These are phyloP conservation scores for Vitis amurensis DNA, from an alignment of 164 flowering plant species.

Conservation along the genomic window DNA sequence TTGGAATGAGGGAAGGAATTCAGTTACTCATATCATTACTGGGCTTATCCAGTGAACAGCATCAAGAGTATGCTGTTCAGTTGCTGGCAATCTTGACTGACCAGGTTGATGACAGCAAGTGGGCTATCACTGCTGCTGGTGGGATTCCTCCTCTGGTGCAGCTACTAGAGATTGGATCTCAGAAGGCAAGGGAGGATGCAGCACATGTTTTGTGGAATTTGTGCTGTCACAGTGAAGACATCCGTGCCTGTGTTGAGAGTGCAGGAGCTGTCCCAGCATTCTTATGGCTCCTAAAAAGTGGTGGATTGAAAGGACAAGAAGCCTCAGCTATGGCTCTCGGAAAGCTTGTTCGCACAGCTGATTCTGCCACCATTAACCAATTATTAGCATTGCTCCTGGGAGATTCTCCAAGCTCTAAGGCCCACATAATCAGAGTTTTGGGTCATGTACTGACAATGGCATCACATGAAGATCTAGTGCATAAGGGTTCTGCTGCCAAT, in stretches of 20 bases:
- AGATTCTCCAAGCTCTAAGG: slow-evolving; percentile 64
- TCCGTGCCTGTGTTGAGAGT: slow-evolving; percentile 90
- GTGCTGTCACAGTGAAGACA: slow-evolving; percentile 89
- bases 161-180: slow-evolving; percentile 75
- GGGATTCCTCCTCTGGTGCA: slow-evolving; percentile 94
- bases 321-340: slow-evolving; percentile 70
- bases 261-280: slow-evolving; percentile 81
- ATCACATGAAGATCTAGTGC: slow-evolving; percentile 61
- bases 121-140: slow-evolving; percentile 99
- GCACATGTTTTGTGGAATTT: slow-evolving; percentile 71
- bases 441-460: slow-evolving; percentile 86
- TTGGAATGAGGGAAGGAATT: slow-evolving; percentile 78
- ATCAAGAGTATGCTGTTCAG: slow-evolving; percentile 82
- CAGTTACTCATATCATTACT: slow-evolving; percentile 79
- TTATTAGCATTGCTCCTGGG: slow-evolving; percentile 79
- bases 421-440: slow-evolving; percentile 60
- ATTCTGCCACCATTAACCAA: slow-evolving; percentile 81
- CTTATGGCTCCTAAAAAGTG: slow-evolving; percentile 78
- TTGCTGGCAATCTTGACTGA: slow-evolving; percentile 72
- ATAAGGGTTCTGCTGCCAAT: slow-evolving; percentile 72
- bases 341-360: slow-evolving; percentile 74
- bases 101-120: slow-evolving; percentile 89
- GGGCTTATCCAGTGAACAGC: slow-evolving; percentile 89
- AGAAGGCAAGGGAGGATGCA: slow-evolving; percentile 78
- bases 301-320: slow-evolving; percentile 77